Evolutionary conservation across 257 asterid species (phyloP), one percentile per base, ranked within the genome.

Genomic region (Agastache rugosa): DNA sequence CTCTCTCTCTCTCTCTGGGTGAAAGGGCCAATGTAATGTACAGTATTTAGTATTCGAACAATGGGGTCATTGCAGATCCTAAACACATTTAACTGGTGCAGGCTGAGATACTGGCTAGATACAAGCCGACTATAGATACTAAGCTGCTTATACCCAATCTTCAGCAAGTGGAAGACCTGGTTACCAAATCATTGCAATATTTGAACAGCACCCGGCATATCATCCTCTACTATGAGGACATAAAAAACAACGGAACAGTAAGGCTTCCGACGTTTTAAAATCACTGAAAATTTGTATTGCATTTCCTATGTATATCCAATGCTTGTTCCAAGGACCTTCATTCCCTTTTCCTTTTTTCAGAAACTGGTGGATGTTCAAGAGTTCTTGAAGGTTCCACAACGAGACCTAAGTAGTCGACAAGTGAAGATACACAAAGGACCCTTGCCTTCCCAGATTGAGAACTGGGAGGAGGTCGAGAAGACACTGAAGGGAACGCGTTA

Each of bases 381-480:
- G 48, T 94, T 94, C 82, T 85, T 94, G 69, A 86, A 79, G 83
- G 97, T 94, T 75, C 97, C 97, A 9, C 81, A 8, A 54, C 78
- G 80, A 81, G 86, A 92, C 39, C 85, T 94, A 45, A 69, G 64
- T 0, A 92, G 97, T 81, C 88, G 93, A 17, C 99, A 94, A 75
- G 92, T 94, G 76, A 94, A 92, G 87, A 94, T 94, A 86, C 97
- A 94, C 61, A 84, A 76, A 78, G 96, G 97, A n/a, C 51, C 95
- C 39, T 73, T 94, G 59, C 84, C 97, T n/a, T 85, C 91, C 4
- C 99, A 94, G 80, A 87, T 92, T 6, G 93, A 86, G 54, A 94
- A 92, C 67, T 94, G 97, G 97, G 87, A 77, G 15, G 99, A 90
- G 20, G 86, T 94, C 25, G 85, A 80, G 68, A 92, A 83, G 78